These are phyloP conservation scores for Globisporangium nunn DNA, from an alignment of 352 stramenopile species.

Conservation along the genomic window DNA sequence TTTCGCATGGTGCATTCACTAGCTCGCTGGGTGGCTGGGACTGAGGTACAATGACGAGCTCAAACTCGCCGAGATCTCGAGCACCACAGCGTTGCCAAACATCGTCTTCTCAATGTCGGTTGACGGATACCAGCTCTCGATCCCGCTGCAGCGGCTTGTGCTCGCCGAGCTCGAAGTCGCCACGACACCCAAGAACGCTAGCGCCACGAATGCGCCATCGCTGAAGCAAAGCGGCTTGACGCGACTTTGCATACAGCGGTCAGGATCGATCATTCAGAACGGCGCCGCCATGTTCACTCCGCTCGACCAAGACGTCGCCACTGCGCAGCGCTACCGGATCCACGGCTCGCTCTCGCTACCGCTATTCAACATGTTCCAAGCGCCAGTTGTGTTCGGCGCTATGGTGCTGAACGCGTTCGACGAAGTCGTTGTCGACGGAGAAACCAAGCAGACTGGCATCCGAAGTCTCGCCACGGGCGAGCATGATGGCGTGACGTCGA, in stretches of 20 bases:
- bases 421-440: slow-evolving; percentile 35
- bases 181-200: not conserved
- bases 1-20: too few relatives aligned
- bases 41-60: slow-evolving; percentile 34
- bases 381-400: slow-evolving; percentile 47
- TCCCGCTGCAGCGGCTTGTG: slow-evolving; percentile 41
- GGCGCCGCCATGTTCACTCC: slow-evolving; percentile 38
- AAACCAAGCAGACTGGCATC: slow-evolving; percentile 28
- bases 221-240: slow-evolving; percentile 5
- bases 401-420: slow-evolving; percentile 47
- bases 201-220: slow-evolving; percentile 2
- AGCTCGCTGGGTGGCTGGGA: slow-evolving; percentile 51
- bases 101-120: slow-evolving; percentile 45
- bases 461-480: not conserved
- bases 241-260: slow-evolving; percentile 48
- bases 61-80: slow-evolving; percentile 36
- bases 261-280: slow-evolving; percentile 44
- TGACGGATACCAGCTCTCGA: slow-evolving; percentile 15
- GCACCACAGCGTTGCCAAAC: slow-evolving; percentile 18
- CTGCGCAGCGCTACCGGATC: slow-evolving; percentile 39
- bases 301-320: slow-evolving; percentile 31
- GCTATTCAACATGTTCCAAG: slow-evolving; percentile 69
- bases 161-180: slow-evolving; percentile 23
- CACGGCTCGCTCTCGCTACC: slow-evolving; percentile 36
- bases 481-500: too few relatives aligned